phyloP scores from a whole-genome alignment of 2,329 filamentous ascomycete genomes.

The Fusarium sp. region DNA sequence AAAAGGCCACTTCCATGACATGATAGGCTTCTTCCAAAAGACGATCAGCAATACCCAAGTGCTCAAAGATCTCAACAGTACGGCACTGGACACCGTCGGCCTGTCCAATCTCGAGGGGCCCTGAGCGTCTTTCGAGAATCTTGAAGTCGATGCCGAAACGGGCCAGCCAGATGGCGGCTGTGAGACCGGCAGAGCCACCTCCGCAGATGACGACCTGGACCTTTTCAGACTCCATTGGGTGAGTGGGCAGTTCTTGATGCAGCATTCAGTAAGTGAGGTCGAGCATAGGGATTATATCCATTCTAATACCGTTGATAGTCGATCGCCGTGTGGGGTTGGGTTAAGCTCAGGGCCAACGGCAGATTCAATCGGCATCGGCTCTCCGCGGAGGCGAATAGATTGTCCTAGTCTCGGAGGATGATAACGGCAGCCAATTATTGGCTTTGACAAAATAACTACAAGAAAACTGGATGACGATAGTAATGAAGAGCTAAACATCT shows the following conservation, averaged over 20 bases:
- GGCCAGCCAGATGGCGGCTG: conserved; percentile 19
- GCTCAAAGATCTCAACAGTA: conserved; percentile 77
- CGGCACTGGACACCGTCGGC: conserved; percentile 67
- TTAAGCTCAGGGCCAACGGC: too few relatives aligned
- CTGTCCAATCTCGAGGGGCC: conserved; percentile 48
- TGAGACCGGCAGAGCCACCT: conserved; percentile 21
- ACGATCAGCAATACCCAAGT: conserved; percentile 72
- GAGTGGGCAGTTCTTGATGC: accelerated
- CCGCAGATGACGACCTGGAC: conserved; percentile 22
- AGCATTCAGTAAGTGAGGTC: background rate
- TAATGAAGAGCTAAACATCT: too few relatives aligned
- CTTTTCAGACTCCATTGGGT: conserved; percentile 6
- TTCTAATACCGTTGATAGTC: too few relatives aligned
- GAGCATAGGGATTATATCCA: background rate
- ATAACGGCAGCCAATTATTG: too few relatives aligned
- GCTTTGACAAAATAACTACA: too few relatives aligned
- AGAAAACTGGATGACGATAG: too few relatives aligned
- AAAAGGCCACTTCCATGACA: conserved; percentile 68
- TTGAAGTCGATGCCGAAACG: conserved; percentile 22
- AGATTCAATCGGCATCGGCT: too few relatives aligned
- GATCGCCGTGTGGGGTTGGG: too few relatives aligned
- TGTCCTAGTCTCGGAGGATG: too few relatives aligned
- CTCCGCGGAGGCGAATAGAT: too few relatives aligned
- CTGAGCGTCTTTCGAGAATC: conserved; percentile 9
- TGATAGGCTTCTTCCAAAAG: conserved; percentile 74